These are phyloP conservation scores for Domatiomyces globalis DNA, from an alignment of 2,329 filamentous ascomycete species.

Conservation along the genomic window DNA sequence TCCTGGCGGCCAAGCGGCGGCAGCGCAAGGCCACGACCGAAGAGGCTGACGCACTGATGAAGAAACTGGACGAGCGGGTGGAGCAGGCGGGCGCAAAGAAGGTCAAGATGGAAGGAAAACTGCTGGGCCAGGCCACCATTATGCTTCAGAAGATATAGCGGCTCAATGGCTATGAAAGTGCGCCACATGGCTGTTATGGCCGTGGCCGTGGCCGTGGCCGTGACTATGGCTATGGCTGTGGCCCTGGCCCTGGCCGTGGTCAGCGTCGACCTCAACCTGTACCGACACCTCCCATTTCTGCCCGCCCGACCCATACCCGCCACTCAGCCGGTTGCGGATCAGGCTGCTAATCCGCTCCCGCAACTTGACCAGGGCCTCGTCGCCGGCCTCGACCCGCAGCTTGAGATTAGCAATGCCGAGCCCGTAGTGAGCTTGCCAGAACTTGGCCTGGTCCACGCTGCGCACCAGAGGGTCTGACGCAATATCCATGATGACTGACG, in stretches of 20 bases:
- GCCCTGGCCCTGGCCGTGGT: no score
- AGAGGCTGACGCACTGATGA: slow-evolving; percentile 48
- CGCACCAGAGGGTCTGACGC: slow-evolving; percentile 63
- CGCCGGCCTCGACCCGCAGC: slow-evolving; percentile 50
- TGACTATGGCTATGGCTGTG: not conserved
- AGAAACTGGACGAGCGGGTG: slow-evolving; percentile 33
- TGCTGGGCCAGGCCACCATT: slow-evolving; percentile 21
- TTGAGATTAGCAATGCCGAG: slow-evolving; percentile 92
- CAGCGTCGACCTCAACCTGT: slow-evolving; percentile 49
- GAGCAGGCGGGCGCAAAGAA: slow-evolving; percentile 30
- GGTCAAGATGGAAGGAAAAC: slow-evolving; percentile 29
- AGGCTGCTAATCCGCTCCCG: slow-evolving; percentile 62
- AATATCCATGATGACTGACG: slow-evolving; percentile 70
- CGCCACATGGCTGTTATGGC: not conserved
- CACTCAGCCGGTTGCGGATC: slow-evolving; percentile 73
- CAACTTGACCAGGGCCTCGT: slow-evolving; percentile 58
- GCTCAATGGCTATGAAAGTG: not conserved
- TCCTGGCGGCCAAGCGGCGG: slow-evolving; percentile 53
- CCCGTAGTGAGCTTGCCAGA: slow-evolving; percentile 98
- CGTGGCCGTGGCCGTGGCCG: not conserved
- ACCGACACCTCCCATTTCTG: slow-evolving; percentile 88
- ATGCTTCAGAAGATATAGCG: slow-evolving; percentile 7
- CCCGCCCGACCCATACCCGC: slow-evolving; percentile 68
- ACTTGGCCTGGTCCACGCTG: slow-evolving; percentile 75
- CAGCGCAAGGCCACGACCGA: slow-evolving; percentile 45